Base-by-base conservation (phyloP, 345 rosid genomes). In the Populus tremula region DNA sequence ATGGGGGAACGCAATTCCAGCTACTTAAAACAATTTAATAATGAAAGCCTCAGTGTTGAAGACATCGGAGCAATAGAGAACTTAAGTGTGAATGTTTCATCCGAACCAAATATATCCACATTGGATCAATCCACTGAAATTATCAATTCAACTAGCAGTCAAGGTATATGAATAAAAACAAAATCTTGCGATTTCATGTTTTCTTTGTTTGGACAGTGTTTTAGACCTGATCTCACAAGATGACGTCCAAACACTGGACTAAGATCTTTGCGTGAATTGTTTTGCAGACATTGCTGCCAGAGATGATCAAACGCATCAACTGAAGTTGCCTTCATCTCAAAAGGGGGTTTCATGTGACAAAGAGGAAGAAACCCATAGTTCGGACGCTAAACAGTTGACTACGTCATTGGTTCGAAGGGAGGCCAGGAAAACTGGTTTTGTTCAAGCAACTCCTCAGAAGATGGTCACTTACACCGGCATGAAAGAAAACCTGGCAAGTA, bases 401-500 rank as follows among this genome's bases (percentile, higher is more conserved):
- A 72, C 71, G 29, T 79, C 83, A 56, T 3, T 41, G 64, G 66
- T 63, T 75, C 69, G 69, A 54, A 69, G 67, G 65, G 78, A 70
- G 39, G 63, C 36, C 16, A 17, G 3, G 8, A 81, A 25, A 64
- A 65, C 38, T 3, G 43, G 66, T 67, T 41, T 71, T 47, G 50
- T 78, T 14, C 81, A 67, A 70, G 72, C 39, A 39, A 82, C 70
- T 29, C 81, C 80, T 0, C 81, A 71, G 69, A 78, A 72, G 66
- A 62, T 36, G n/a, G 14, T 35, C 2, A 27, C 18, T 25, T 29
- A 3, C 25, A 5, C 53, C 71, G 79, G 65, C 17, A 80, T 70
- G 85, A 87, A 85, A 43, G 88, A 85, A 73, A 85, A 85, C 47
- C 66, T 63, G 10, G 33, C 5, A 1, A 54, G 73, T 64, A 65